A percentile compares a stretch with the other conserved stretches of the same genome.
phyloP scores from a whole-genome alignment of 2,329 filamentous ascomycete species.

The Colletotrichum sp. region DNA sequence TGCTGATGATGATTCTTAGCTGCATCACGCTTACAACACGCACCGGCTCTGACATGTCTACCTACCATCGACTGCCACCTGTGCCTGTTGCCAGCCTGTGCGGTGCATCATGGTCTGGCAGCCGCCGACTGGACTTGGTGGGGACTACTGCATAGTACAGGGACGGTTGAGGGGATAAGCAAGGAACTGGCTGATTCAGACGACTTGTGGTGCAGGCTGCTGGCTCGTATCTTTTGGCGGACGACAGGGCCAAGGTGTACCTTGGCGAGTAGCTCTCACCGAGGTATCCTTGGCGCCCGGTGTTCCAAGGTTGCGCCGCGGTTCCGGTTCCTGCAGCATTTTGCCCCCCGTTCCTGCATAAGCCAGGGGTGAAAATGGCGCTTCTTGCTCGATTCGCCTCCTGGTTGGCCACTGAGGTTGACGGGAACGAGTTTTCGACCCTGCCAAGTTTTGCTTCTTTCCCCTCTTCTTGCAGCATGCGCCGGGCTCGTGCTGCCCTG shows the following conservation, averaged over 20 bases:
- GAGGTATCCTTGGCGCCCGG: constrained; percentile 11
- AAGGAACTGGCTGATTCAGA: background rate
- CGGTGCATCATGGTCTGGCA: constrained; percentile 1
- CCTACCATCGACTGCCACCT: constrained; percentile 17
- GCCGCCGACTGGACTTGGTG: constrained; percentile 5
- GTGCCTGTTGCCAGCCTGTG: constrained; percentile 6
- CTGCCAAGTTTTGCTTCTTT: background rate
- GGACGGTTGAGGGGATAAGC: constrained; percentile 5
- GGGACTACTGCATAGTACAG: background rate
- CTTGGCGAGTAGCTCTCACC: background rate
- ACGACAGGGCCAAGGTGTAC: background rate
- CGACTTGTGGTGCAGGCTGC: background rate
- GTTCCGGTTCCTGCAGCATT: constrained; percentile 21
- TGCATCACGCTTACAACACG: background rate
- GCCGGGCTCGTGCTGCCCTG: background rate
- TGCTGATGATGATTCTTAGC: background rate
- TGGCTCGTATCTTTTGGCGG: background rate
- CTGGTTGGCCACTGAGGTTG: background rate
- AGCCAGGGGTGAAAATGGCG: constrained; percentile 22
- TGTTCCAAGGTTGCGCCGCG: constrained; percentile 11
- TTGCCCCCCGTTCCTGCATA: constrained; percentile 20
- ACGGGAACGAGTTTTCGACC: background rate
- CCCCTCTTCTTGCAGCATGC: constrained; percentile 2
- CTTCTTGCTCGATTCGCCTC: constrained; percentile 7
- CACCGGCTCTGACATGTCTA: background rate